Evolutionary conservation across 2,329 filamentous ascomycete species (phyloP).

Genomic region (Alternaria infectoria): DNA sequence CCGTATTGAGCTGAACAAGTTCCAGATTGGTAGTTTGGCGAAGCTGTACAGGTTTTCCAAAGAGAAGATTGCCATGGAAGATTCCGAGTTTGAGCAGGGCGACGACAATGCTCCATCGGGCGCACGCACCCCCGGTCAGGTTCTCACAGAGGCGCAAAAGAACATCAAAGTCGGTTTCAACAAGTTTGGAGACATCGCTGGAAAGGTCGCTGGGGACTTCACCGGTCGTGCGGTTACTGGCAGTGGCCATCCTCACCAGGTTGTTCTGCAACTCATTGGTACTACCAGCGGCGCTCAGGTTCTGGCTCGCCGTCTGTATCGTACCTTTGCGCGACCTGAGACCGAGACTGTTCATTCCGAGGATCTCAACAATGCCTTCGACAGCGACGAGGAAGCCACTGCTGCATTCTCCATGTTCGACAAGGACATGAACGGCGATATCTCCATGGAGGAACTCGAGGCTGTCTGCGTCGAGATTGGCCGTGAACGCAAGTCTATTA

Average conservation of each 20-base stretch:
- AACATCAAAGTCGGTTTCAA: slow-evolving; percentile 77
- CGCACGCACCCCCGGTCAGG: slow-evolving; percentile 73
- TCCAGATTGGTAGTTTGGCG: slow-evolving; percentile 74
- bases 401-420: slow-evolving; percentile 92
- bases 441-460: slow-evolving; percentile 93
- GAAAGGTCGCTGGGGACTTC: slow-evolving; percentile 87
- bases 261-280: slow-evolving; percentile 78
- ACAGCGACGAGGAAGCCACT: slow-evolving; percentile 83
- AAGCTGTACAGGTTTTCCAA: slow-evolving; percentile 72
- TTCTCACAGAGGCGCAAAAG: slow-evolving; percentile 72
- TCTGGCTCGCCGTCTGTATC: slow-evolving; percentile 84
- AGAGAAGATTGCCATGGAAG: slow-evolving; percentile 69
- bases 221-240: slow-evolving; percentile 74
- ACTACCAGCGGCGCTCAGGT: slow-evolving; percentile 78
- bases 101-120: slow-evolving; percentile 58
- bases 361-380: slow-evolving; percentile 79
- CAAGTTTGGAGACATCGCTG: slow-evolving; percentile 84
- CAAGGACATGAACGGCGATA: slow-evolving; percentile 95
- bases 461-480: slow-evolving; percentile 93
- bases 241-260: slow-evolving; percentile 81
- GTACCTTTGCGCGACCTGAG: slow-evolving; percentile 78
- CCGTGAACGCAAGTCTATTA: slow-evolving; percentile 92
- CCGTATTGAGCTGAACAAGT: slow-evolving; percentile 90
- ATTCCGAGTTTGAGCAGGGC: slow-evolving; percentile 75
- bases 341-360: slow-evolving; percentile 78